phyloP scores from a whole-genome alignment of 176 grass and related monocot genomes.

The Elymus sibiricus region DNA sequence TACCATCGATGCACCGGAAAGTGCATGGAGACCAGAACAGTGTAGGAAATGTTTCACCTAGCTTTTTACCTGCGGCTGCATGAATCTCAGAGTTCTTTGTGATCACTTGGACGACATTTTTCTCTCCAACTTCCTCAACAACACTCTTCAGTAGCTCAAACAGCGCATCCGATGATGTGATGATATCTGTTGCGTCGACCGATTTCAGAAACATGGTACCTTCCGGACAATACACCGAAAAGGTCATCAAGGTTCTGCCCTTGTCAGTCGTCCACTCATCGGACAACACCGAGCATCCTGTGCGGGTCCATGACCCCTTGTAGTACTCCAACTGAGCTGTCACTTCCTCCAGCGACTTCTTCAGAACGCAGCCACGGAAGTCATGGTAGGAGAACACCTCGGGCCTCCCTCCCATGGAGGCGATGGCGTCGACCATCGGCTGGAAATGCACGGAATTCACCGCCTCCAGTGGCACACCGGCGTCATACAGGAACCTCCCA shows the following conservation, averaged over 20 bases:
- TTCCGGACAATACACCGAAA: conserved; percentile 78
- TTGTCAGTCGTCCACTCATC: conserved; percentile 64
- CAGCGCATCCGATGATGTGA: conserved; percentile 53
- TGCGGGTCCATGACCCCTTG: conserved; percentile 52
- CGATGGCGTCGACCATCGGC: conserved; percentile 74
- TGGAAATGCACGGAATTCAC: conserved; percentile 78
- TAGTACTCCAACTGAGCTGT: conserved; percentile 19
- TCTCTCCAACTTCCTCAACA: conserved; percentile 69
- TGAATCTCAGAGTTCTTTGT: conserved; percentile 68
- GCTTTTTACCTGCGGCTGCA: conserved; percentile 52
- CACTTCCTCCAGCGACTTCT: conserved; percentile 67
- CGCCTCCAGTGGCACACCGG: conserved; percentile 60
- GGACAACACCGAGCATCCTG: conserved; percentile 74
- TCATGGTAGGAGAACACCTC: conserved; percentile 63
- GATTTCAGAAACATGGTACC: conserved; percentile 93
- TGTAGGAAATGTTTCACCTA: conserved; percentile 73
- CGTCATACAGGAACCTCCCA: conserved; percentile 75
- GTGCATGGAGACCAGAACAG: conserved; percentile 85
- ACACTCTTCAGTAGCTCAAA: conserved; percentile 71
- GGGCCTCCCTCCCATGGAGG: conserved; percentile 36
- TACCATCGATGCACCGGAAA: conserved; percentile 76
- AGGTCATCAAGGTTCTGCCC: conserved; percentile 78
- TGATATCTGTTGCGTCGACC: conserved; percentile 60
- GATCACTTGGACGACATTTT: conserved; percentile 84
- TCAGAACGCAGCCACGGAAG: conserved; percentile 66